Evolutionary conservation across 345 rosid genomes (phyloP), one percentile per base, ranked within the genome.

Genomic region (Trapa bicornis): DNA sequence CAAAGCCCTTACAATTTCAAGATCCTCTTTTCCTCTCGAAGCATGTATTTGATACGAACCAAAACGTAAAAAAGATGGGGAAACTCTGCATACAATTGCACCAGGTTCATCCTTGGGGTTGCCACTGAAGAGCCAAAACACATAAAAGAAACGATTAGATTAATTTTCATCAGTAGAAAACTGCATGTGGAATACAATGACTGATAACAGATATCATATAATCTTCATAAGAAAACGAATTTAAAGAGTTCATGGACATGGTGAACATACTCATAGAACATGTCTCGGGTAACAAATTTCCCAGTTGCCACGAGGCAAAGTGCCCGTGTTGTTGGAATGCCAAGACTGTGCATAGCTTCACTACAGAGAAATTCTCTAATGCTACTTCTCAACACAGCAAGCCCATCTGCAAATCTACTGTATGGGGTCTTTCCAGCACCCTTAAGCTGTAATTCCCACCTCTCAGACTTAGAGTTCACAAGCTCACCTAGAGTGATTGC

Each of bases 371-470:
- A 95, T 75, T 91, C 99, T 35, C 97, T 78, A 69, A 95, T 85
- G 83, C 99, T 95, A 77, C 97, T 89, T 29, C 99, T 96, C 68
- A 95, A 72, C 64, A 95, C 97, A 5, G 97, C 99, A 61, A 91
- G 96, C 67, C 99, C 99, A 80, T 95, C 99, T 9, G 99, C 97
- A 76, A 87, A 94, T 52, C 96, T 92, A 79, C 96, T 95, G 71
- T 91, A 95, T 6, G 99, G 96, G 69, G 99, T 95, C 79, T 80
- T 86, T 60, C 99, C 97, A 11, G 96, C 86, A 74, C 96, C 99
- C 82, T 95, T 95, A 65, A 91, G 97, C 81, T 95, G 97, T 79
- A 91, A 81, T 64, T 95, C 99, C 99, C 97, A 95, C 75, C 97
- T 86, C 80, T 91, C 87, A 36, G 79, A 77, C 79, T 80, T 87